A percentile compares a stretch with the other conserved stretches of the same genome.
phyloP scores from a whole-genome alignment of 805 yeast genomes.

The Jamesozyma gamospora region DNA sequence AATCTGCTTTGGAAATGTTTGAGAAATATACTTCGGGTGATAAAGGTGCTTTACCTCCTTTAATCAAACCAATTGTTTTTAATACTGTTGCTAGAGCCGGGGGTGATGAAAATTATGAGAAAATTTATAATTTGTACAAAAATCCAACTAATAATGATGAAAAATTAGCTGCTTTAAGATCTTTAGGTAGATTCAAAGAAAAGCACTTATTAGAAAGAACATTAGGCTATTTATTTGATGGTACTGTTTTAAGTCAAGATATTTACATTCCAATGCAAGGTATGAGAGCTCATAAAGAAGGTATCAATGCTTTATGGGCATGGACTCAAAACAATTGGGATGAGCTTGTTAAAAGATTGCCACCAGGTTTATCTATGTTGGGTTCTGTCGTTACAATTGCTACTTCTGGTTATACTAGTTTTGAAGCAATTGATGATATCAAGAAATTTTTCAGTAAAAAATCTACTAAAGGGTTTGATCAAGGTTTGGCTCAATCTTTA shows the following conservation, averaged over 20 bases:
- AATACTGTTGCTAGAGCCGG: constrained; percentile 57
- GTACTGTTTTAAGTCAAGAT: constrained; percentile 59
- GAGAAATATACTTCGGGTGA: constrained; percentile 50
- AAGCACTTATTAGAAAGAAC: constrained; percentile 46
- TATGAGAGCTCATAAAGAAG: constrained; percentile 49
- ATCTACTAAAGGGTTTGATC: constrained; percentile 55
- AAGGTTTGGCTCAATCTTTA: constrained; percentile 53
- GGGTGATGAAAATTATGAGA: constrained; percentile 49
- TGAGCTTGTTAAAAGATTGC: constrained; percentile 51
- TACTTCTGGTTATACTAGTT: constrained; percentile 51
- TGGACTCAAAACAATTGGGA: constrained; percentile 76
- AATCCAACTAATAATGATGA: constrained; percentile 55
- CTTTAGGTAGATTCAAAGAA: constrained; percentile 56
- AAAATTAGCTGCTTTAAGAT: constrained; percentile 56
- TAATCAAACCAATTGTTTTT: constrained; percentile 59
- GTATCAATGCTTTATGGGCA: constrained; percentile 59
- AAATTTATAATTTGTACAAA: constrained; percentile 48
- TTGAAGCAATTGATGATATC: constrained; percentile 42
- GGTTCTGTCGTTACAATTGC: constrained; percentile 59
- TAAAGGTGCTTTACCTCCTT: constrained; percentile 60
- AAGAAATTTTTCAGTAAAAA: constrained; percentile 41
- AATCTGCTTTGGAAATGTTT: constrained; percentile 42
- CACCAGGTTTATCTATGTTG: constrained; percentile 74
- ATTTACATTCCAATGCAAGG: constrained; percentile 70
- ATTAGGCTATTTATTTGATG: constrained; percentile 45